These are phyloP conservation scores for Verticillium zaregamsianum DNA, from an alignment of 2,329 filamentous ascomycete genomes.

Conservation along the genomic window DNA sequence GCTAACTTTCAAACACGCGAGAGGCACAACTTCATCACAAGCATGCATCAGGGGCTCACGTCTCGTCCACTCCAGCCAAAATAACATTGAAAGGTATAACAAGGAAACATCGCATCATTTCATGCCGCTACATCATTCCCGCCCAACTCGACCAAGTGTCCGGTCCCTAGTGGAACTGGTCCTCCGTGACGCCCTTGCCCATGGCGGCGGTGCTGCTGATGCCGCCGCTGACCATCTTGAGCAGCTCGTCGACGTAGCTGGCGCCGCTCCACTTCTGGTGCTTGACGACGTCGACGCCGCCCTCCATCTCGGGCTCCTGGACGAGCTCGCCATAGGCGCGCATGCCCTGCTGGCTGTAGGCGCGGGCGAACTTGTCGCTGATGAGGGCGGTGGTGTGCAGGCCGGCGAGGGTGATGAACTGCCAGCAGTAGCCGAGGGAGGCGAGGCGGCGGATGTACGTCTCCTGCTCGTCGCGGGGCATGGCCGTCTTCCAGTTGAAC, in stretches of 20 bases:
- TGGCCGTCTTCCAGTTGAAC: conserved; percentile 99
- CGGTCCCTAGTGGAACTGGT: conserved; percentile 69
- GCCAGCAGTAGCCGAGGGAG: conserved; percentile 93
- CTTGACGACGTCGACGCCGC: conserved; percentile 88
- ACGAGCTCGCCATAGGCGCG: conserved; percentile 94
- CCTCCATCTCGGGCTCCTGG: conserved; percentile 94
- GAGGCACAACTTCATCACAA: too few species aligned
- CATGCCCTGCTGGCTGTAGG: conserved; percentile 82
- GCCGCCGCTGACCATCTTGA: conserved; percentile 96
- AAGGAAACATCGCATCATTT: not conserved
- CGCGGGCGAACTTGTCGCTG: conserved; percentile 80
- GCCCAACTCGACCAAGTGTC: not conserved
- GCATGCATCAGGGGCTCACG: too few species aligned
- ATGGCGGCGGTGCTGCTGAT: conserved; percentile 91
- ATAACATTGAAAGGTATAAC: not conserved
- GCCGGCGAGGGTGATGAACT: conserved; percentile 98
- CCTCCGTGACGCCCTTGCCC: conserved; percentile 96
- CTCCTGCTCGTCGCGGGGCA: conserved; percentile 87
- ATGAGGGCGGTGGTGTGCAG: conserved; percentile 94
- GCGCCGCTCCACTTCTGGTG: conserved; percentile 99
- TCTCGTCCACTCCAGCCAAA: not conserved
- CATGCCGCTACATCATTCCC: not conserved
- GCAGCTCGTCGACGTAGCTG: conserved; percentile 87
- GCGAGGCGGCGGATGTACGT: conserved; percentile 94
- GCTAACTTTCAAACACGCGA: too few species aligned